Percentiles rank a stretch among this genome's conserved stretches.
Evolutionary conservation across 2,329 filamentous ascomycete species (phyloP).

Genomic region (Phaeophleospora eucalypticola): DNA sequence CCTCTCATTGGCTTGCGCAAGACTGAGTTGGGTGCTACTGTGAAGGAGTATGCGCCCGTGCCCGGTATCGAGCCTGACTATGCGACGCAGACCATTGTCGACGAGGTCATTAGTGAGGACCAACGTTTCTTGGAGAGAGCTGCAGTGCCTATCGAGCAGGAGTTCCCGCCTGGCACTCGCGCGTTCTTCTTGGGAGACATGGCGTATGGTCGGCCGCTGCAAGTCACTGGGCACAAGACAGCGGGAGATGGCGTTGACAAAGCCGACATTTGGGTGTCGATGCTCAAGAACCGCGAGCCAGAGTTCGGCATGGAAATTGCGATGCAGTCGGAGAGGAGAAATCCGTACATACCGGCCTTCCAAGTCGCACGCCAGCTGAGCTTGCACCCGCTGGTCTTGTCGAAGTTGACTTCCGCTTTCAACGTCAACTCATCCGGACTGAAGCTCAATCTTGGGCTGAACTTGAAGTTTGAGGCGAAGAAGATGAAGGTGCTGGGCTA

Average conservation of each 20-base stretch:
- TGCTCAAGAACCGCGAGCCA: conserved; percentile 66
- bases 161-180: conserved; percentile 77
- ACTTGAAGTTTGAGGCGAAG: conserved; percentile 93
- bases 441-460: conserved; percentile 85
- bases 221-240: conserved; percentile 66
- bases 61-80: conserved; percentile 83
- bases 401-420: conserved; percentile 94
- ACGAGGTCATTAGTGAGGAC: conserved; percentile 85
- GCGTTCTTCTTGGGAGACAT: conserved; percentile 94
- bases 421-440: conserved; percentile 76
- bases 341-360: conserved; percentile 80
- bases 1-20: conserved; percentile 89
- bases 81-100: conserved; percentile 85
- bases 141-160: conserved; percentile 83
- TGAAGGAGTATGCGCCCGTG: conserved; percentile 89
- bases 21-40: conserved; percentile 81
- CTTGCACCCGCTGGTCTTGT: conserved; percentile 81
- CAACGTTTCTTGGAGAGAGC: conserved; percentile 86
- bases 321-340: conserved; percentile 61
- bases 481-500: conserved; percentile 96
- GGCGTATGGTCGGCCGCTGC: conserved; percentile 85
- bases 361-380: conserved; percentile 78
- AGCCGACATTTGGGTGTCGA: conserved; percentile 73
- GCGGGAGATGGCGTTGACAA: conserved; percentile 61
- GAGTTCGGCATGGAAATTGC: conserved; percentile 80